These are phyloP conservation scores for Yarrowia alimentaria DNA, from an alignment of 805 yeast genomes.

Conservation along the genomic window DNA sequence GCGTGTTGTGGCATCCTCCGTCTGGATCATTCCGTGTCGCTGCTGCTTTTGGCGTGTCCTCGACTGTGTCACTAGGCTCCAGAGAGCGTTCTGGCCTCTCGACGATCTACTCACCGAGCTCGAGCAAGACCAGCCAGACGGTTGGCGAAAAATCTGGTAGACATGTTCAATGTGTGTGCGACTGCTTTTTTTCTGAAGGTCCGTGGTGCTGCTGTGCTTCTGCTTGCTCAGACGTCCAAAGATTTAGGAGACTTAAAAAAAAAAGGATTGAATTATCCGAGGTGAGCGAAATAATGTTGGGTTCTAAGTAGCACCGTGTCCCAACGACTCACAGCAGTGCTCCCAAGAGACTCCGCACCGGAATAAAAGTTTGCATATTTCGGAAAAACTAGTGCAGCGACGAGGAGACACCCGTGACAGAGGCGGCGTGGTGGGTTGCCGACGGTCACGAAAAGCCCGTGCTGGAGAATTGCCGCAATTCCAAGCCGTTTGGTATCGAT, in stretches of 20 bases:
- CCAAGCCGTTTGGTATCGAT: no score
- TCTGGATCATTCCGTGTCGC: no score
- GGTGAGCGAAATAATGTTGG: conserved; percentile 26
- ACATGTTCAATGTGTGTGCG: conserved; percentile 13
- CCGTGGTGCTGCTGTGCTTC: no score
- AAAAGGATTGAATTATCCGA: conserved; percentile 9
- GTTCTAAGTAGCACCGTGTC: conserved; percentile 18
- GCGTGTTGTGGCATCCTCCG: no score
- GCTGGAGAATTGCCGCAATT: no score
- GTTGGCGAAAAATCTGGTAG: conserved; percentile 22
- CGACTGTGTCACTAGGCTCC: no score
- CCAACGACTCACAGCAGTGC: conserved; percentile 14
- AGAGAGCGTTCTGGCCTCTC: no score
- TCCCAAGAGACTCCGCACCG: conserved; percentile 22
- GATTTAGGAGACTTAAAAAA: no score
- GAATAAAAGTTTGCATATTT: conserved; percentile 27
- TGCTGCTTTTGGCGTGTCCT: no score
- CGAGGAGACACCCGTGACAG: neutral
- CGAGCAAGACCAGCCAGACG: conserved; percentile 18
- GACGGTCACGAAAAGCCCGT: no score
- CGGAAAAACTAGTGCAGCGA: conserved; percentile 22
- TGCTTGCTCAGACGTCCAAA: no score
- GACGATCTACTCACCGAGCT: conserved; percentile 17
- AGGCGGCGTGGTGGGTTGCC: neutral
- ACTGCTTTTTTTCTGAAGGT: neutral